Evolutionary conservation across 2,329 filamentous ascomycete species (phyloP).

Genomic region (Alternaria sp.): DNA sequence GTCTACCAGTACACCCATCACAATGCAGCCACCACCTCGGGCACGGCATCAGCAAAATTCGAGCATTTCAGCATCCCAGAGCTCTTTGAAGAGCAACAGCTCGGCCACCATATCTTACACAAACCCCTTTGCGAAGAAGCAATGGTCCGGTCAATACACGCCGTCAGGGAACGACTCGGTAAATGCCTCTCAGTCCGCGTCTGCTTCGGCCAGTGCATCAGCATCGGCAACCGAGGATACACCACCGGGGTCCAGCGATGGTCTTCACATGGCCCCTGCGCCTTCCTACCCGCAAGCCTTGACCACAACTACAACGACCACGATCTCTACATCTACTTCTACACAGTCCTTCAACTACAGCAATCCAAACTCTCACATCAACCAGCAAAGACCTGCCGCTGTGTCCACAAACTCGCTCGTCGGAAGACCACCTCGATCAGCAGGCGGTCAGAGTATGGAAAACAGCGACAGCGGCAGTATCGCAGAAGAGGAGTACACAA

Average conservation of each 20-base stretch:
- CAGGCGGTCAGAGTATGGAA: slow-evolving; percentile 36
- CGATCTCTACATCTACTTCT: slow-evolving; percentile 14
- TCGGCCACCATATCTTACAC: slow-evolving; percentile 30
- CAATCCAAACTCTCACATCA: slow-evolving; percentile 37
- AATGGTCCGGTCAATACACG: slow-evolving; percentile 28
- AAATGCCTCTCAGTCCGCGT: slow-evolving; percentile 34
- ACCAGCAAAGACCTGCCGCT: slow-evolving; percentile 22
- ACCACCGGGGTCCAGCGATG: slow-evolving; percentile 46
- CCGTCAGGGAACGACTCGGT: slow-evolving; percentile 33
- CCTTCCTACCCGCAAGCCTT: slow-evolving; percentile 40
- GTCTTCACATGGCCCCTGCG: slow-evolving; percentile 41
- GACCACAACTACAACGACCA: slow-evolving; percentile 30
- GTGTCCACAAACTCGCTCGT: slow-evolving; percentile 26
- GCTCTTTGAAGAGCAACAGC: slow-evolving; percentile 37
- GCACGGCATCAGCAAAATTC: slow-evolving; percentile 39
- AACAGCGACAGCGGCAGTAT: slow-evolving; percentile 45
- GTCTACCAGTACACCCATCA: slow-evolving; percentile 43
- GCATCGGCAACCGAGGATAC: slow-evolving; percentile 45
- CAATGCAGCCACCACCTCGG: slow-evolving; percentile 39
- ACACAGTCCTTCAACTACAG: slow-evolving; percentile 23
- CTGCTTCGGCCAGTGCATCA: slow-evolving; percentile 39
- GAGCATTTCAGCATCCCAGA: slow-evolving; percentile 43
- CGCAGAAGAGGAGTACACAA: slow-evolving; percentile 47
- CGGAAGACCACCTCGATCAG: slow-evolving; percentile 34
- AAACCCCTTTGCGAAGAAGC: slow-evolving; percentile 34